phyloP scores from a whole-genome alignment of 2,329 filamentous ascomycete species.

The Sclerotinia subarctica region DNA sequence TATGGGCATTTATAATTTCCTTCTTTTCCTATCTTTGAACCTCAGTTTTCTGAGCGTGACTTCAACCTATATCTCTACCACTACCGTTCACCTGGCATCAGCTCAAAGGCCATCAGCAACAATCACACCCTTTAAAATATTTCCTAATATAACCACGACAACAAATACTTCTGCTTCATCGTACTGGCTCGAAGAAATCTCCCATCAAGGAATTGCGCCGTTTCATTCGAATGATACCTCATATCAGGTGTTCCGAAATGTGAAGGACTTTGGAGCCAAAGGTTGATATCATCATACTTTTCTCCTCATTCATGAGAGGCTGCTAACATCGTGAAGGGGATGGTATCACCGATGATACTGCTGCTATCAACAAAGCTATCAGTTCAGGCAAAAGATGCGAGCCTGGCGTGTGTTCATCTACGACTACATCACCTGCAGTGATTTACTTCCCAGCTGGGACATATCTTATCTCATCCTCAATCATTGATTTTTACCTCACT shows the following conservation, averaged over 20 bases:
- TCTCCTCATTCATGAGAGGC: slow-evolving; percentile 79
- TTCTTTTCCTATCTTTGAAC: neutral
- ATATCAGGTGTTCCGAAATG: slow-evolving; percentile 29
- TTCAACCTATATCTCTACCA: neutral
- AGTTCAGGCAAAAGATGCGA: slow-evolving; percentile 37
- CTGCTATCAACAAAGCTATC: slow-evolving; percentile 67
- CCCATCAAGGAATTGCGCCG: slow-evolving; percentile 27
- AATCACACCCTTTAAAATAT: neutral
- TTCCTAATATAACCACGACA: neutral
- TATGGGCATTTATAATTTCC: neutral
- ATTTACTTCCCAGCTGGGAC: slow-evolving; percentile 36
- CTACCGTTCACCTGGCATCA: neutral
- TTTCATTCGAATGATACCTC: slow-evolving; percentile 21
- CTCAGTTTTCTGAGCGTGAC: neutral
- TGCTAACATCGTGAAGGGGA: slow-evolving; percentile 68
- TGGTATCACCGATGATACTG: slow-evolving; percentile 72
- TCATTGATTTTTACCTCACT: slow-evolving; percentile 32
- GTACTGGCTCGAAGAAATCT: slow-evolving; percentile 29
- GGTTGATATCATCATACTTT: slow-evolving; percentile 18
- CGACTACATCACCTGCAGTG: slow-evolving; percentile 47
- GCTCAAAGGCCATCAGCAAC: neutral
- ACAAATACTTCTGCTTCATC: neutral
- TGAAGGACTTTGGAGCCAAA: slow-evolving; percentile 31
- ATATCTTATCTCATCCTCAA: slow-evolving; percentile 32
- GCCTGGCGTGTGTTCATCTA: slow-evolving; percentile 46